phyloP scores from a whole-genome alignment of 257 asterid genomes.

The Cordia subcordata region DNA sequence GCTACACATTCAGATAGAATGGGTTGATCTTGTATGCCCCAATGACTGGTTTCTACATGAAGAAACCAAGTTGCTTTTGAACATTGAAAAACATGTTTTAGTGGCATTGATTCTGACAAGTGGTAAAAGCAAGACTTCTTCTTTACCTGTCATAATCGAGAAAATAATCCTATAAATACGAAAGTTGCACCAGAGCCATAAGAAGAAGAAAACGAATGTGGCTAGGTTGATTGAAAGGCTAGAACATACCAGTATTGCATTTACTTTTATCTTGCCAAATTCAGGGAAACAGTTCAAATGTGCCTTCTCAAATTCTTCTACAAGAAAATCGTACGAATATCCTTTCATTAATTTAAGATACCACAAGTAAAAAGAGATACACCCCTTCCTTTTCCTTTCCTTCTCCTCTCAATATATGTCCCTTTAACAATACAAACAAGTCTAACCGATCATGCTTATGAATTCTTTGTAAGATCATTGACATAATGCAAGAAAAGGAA shows the following conservation, averaged over 20 bases:
- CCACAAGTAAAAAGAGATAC: no score
- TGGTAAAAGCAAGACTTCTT: conserved; percentile 34
- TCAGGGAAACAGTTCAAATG: conserved; percentile 68
- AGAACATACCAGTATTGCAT: conserved; percentile 43
- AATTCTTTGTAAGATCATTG: no score
- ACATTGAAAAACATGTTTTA: conserved; percentile 38
- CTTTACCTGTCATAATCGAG: conserved; percentile 42
- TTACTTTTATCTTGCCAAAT: conserved; percentile 38
- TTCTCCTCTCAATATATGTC: no score
- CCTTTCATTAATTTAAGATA: background rate
- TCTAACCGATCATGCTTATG: no score
- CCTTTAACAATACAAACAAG: no score
- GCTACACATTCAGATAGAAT: conserved; percentile 14
- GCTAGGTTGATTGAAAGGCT: background rate
- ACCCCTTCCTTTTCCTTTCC: no score
- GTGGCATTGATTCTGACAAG: conserved; percentile 51
- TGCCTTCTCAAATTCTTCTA: conserved; percentile 53
- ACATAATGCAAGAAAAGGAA: no score
- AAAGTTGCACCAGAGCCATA: background rate
- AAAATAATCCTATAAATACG: background rate
- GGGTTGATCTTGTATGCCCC: conserved; percentile 3
- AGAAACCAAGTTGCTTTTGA: conserved; percentile 41
- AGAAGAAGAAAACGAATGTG: background rate
- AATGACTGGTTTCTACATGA: conserved; percentile 22
- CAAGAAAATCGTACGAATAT: conserved; percentile 11